A percentile compares a stretch with the other conserved stretches of the same genome.
phyloP scores from a whole-genome alignment of 169 alveolate species.

The Babesia divergens region DNA sequence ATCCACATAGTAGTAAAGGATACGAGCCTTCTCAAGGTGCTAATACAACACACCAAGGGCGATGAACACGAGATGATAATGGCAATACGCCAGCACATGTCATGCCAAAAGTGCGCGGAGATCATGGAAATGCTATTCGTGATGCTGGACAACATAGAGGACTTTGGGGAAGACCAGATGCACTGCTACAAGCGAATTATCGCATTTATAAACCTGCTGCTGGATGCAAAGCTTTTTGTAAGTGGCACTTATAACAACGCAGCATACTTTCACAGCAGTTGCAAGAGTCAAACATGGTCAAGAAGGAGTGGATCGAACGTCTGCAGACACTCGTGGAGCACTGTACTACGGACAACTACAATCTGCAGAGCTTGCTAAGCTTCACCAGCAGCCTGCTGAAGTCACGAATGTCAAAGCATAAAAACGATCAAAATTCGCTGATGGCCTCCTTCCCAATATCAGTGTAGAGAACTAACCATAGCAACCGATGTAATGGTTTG shows the following conservation, averaged over 20 bases:
- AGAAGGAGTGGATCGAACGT: slow-evolving; percentile 36
- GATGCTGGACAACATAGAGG: slow-evolving; percentile 20
- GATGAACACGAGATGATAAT: slow-evolving; percentile 24
- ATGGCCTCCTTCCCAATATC: slow-evolving; percentile 26
- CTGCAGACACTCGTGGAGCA: slow-evolving; percentile 33
- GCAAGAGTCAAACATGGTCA: slow-evolving; percentile 21
- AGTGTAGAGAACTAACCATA: too few relatives aligned
- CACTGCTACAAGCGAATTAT: slow-evolving; percentile 40
- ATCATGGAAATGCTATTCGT: slow-evolving; percentile 24
- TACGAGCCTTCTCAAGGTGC: slow-evolving; percentile 31
- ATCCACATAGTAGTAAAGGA: slow-evolving; percentile 19
- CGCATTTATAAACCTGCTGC: slow-evolving; percentile 39
- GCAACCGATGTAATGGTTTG: too few relatives aligned
- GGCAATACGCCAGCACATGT: slow-evolving; percentile 40
- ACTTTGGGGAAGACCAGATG: slow-evolving; percentile 2
- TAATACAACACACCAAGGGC: slow-evolving; percentile 52
- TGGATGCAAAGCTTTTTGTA: slow-evolving; percentile 55
- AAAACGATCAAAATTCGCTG: slow-evolving; percentile 24
- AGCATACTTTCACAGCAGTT: neutral
- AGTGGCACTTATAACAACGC: neutral
- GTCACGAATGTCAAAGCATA: slow-evolving; percentile 10
- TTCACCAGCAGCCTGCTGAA: slow-evolving; percentile 48
- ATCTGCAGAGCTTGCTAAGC: slow-evolving; percentile 61
- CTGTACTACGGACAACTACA: slow-evolving; percentile 40
- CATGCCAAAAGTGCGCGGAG: slow-evolving; percentile 12